phyloP scores from a whole-genome alignment of 352 stramenopile species.

The Phytophthora fragariaefolia region DNA sequence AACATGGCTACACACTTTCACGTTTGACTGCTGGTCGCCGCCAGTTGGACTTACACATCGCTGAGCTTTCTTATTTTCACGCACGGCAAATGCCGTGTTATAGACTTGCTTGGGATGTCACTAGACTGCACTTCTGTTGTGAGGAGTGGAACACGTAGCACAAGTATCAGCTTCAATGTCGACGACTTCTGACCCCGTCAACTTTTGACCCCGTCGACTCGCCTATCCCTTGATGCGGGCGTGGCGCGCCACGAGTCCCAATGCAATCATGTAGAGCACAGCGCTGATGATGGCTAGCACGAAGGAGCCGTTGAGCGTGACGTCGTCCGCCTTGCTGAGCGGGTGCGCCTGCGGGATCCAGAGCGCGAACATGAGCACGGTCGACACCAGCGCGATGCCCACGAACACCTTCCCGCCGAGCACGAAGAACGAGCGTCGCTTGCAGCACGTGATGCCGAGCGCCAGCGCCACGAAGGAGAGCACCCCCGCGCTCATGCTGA shows the following conservation, averaged over 20 bases:
- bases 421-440: conserved; percentile 71
- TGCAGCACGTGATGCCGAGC: conserved; percentile 76
- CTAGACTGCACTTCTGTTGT: too few species aligned
- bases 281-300: conserved; percentile 55
- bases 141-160: too few species aligned
- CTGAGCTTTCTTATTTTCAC: conserved; percentile 1
- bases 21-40: too few species aligned
- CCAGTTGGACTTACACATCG: too few species aligned
- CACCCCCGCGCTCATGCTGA: conserved; percentile 48
- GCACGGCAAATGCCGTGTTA: conserved; percentile 7
- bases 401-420: conserved; percentile 50
- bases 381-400: conserved; percentile 46
- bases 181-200: too few species aligned
- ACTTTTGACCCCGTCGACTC: too few species aligned
- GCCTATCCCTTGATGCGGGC: conserved; percentile 23
- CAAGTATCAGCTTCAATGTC: not conserved
- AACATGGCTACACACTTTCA: conserved; percentile 3
- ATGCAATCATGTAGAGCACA: conserved; percentile 54
- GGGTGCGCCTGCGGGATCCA: conserved; percentile 64
- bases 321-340: conserved; percentile 64
- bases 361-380: conserved; percentile 62
- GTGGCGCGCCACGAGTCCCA: conserved; percentile 41
- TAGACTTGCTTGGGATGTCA: too few species aligned
- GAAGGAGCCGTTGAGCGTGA: conserved; percentile 65
- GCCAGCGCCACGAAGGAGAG: conserved; percentile 59